phyloP scores from a whole-genome alignment of 192 early-diverging fungal genomes.

The Coemansia sp. region DNA sequence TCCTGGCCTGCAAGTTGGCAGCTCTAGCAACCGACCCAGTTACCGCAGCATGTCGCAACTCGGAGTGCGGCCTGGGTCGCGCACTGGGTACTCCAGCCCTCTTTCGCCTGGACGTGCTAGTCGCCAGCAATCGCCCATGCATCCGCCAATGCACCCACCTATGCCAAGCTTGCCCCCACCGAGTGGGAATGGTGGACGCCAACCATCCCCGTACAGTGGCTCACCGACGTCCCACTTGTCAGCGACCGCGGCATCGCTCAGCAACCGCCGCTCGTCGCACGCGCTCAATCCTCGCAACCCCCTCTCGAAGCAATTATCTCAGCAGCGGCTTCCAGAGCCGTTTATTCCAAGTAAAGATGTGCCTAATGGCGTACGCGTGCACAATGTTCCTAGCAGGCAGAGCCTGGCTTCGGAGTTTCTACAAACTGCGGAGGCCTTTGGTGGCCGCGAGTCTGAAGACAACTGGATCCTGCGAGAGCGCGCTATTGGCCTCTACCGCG shows the following conservation, averaged over 20 bases:
- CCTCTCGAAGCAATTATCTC: conserved; percentile 30
- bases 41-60: conserved; percentile 48
- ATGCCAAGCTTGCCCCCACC: not conserved
- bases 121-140: conserved; percentile 13
- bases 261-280: conserved; percentile 16
- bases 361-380: conserved; percentile 34
- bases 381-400: conserved; percentile 37
- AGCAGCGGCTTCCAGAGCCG: conserved; percentile 19
- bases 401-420: conserved; percentile 41
- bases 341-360: conserved; percentile 36
- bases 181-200: conserved; percentile 3
- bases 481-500: conserved; percentile 45
- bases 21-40: conserved; percentile 14
- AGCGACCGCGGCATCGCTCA: conserved; percentile 17
- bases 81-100: conserved; percentile 31
- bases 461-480: conserved; percentile 54
- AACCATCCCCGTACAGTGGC: conserved; percentile 9
- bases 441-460: conserved; percentile 48
- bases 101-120: conserved; percentile 25
- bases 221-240: conserved; percentile 18
- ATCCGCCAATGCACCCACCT: conserved; percentile 11
- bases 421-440: conserved; percentile 29
- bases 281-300: conserved; percentile 23
- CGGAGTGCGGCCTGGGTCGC: conserved; percentile 36
- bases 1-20: not conserved